Evolutionary conservation across 495 filamentous ascomycete species (phyloP), one percentile per base, ranked within the genome.

Genomic region (Penicillium desertorum): DNA sequence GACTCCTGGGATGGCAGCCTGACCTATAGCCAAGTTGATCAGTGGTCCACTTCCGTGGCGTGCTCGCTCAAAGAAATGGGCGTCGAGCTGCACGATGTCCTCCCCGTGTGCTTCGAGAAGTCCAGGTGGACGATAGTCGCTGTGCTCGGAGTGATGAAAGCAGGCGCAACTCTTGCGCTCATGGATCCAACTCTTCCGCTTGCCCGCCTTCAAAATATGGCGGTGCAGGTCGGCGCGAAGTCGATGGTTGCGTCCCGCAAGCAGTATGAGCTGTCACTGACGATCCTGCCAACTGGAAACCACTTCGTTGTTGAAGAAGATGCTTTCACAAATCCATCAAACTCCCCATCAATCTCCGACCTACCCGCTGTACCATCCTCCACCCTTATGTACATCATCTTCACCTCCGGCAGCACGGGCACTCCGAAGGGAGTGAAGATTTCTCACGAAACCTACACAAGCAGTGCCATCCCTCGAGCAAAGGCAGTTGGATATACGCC

Each of bases 391-490:
- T 80, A 74, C 56, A 61, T 76, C 16, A 76, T 83, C 20, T 83
- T 81, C 59, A 83, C 80, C 6, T 80, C 77, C 20, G 81, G 81
- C 7, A 78, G 73, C n/a, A 83, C 80, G 2, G 79, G 79, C 5
- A 79, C 70, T n/a, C 80, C 80, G 0, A 83, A 83, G 60, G 83
- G 81, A 23, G 78, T 84, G 27, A 73, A 76, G 7, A 71, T 85
- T 4, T 69, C 70, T 4, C 83, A 86, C 56, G 60, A 61, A 49
- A 76, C 75, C 3, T 73, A 73, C 37, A 81, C 72, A 0, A 77
- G 69, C 51, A 71, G 71, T 45, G 71, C 71, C 6, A 62, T 74
- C 19, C 65, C 75, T 6, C 66, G 73, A 41, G 69, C 69, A 6
- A 61, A 65, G 29, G 71, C 74, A 16, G 69, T 76, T 20, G 71